Evolutionary conservation across 176 grass and related monocot genomes (phyloP).

Genomic region (Paspalum vaginatum): DNA sequence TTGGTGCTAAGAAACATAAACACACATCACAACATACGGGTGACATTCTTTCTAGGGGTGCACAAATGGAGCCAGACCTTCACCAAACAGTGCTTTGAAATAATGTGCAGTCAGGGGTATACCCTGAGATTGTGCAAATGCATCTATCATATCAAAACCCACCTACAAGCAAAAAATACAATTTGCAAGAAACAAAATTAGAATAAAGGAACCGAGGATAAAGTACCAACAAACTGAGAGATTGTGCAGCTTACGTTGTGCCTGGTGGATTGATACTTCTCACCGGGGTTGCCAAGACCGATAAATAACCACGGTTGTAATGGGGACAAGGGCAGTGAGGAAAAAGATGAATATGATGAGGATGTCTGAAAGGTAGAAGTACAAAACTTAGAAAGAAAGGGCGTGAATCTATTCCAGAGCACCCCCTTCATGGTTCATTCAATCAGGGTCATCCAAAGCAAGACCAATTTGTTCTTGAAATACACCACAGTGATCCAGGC

Average conservation of each 20-base stretch:
- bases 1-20: background rate
- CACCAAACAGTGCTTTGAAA: conserved; percentile 82
- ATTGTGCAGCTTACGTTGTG: conserved; percentile 53
- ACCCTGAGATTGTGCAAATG: conserved; percentile 68
- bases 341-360: conserved; percentile 27
- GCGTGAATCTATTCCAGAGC: background rate
- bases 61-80: conserved; percentile 53
- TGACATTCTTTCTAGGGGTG: background rate
- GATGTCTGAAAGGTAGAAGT: conserved; percentile 28
- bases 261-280: conserved; percentile 74
- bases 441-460: background rate
- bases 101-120: conserved; percentile 68
- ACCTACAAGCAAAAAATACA: conserved; percentile 45
- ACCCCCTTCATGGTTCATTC: conserved; percentile 13
- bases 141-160: conserved; percentile 95
- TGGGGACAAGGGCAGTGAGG: background rate
- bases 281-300: conserved; percentile 82
- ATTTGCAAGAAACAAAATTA: background rate
- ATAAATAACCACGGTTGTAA: conserved; percentile 76
- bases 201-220: background rate
- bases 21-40: background rate
- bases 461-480: conserved; percentile 1
- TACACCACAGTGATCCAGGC: background rate
- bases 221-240: background rate
- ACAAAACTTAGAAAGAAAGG: conserved; percentile 4